A percentile compares a stretch with the other conserved stretches of the same genome.
phyloP scores from a whole-genome alignment of 2,329 filamentous ascomycete species.

The Pseudohalonectria lignicola region DNA sequence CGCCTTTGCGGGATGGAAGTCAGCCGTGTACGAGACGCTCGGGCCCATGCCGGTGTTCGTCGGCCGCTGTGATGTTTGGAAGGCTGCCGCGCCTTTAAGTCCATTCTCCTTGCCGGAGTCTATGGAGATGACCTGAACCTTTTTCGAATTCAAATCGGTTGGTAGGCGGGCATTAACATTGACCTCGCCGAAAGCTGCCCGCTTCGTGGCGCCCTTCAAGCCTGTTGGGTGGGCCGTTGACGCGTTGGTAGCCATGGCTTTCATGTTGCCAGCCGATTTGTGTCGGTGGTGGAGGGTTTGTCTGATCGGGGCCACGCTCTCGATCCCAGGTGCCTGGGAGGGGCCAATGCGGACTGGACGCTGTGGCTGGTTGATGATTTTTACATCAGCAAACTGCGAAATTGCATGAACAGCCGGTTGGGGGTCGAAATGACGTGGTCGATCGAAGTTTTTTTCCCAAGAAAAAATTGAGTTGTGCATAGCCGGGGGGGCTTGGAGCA shows the following conservation, averaged over 20 bases:
- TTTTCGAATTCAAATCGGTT: slow-evolving; percentile 15
- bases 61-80: too few species aligned
- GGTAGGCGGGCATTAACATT: slow-evolving; percentile 50
- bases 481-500: too few species aligned
- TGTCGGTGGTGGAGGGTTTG: slow-evolving; percentile 66
- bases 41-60: too few species aligned
- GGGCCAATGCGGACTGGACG: slow-evolving; percentile 46
- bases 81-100: slow-evolving; percentile 6
- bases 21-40: slow-evolving; percentile 1
- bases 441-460: too few species aligned
- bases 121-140: slow-evolving; percentile 13
- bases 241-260: slow-evolving; percentile 25
- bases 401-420: too few species aligned
- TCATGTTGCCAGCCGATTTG: slow-evolving; percentile 63
- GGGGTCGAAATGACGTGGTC: too few species aligned
- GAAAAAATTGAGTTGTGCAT: too few species aligned
- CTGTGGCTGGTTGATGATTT: slow-evolving; percentile 54
- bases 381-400: too few species aligned
- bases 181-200: slow-evolving; percentile 71
- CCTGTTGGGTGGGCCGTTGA: slow-evolving; percentile 24
- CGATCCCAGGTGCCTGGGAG: slow-evolving; percentile 36
- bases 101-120: slow-evolving; percentile 24
- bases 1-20: background rate
- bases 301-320: slow-evolving; percentile 52
- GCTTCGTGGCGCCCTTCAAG: slow-evolving; percentile 58